Conservation (phyloP, 73 alveolate genomes). For the Paramecium bursaria region DNA sequence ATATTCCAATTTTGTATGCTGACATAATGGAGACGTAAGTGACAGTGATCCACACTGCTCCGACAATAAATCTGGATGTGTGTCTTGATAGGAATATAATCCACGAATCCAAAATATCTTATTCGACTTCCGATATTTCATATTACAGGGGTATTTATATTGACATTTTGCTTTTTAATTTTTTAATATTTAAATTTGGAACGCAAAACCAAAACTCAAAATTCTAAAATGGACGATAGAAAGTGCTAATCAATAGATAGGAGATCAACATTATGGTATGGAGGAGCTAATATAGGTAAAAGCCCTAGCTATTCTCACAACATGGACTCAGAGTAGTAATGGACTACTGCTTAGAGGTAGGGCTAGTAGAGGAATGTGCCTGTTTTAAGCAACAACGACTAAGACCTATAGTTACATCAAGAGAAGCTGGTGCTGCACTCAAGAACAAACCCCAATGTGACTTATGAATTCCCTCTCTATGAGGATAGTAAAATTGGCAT, state of each 20-base stretch:
- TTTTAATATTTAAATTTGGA: not conserved
- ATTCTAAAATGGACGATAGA: not conserved
- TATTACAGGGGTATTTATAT: not conserved
- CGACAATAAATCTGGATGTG: not conserved
- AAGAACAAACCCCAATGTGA: not conserved
- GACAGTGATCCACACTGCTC: not conserved
- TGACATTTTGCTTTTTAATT: not conserved
- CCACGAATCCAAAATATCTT: no score
- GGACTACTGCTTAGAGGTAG: no score
- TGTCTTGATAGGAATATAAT: no score
- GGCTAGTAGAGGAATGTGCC: no score
- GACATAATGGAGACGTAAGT: slow-evolving; percentile 10
- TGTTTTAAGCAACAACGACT: not conserved
- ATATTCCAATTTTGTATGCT: not conserved
- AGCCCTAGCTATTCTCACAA: no score
- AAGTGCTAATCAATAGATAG: not conserved
- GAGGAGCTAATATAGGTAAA: no score
- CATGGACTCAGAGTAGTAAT: no score
- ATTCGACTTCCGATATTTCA: not conserved
- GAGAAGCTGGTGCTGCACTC: slow-evolving; percentile 9
- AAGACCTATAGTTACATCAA: not conserved
- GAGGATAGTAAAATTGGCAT: slow-evolving; percentile 27
- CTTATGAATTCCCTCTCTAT: slow-evolving; percentile 7
- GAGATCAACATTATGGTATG: no score
- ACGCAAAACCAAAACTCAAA: not conserved